Evolutionary conservation across 495 filamentous ascomycete species (phyloP).

Genomic region (Trichodelitschia bisporula): DNA sequence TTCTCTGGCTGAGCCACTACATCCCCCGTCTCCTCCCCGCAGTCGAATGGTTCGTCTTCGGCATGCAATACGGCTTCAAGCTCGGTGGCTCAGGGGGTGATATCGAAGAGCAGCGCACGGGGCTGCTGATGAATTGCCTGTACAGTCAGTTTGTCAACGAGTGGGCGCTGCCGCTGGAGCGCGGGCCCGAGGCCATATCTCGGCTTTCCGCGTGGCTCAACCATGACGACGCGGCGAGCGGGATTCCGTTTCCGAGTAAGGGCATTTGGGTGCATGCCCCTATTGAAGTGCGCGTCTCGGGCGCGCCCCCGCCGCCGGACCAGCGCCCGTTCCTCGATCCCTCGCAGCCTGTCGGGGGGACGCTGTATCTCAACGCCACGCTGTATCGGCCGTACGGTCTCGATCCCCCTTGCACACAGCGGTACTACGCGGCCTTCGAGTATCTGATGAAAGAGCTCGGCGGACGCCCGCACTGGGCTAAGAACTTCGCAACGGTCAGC

Average conservation of each 20-base stretch:
- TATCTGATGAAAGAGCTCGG: constrained; percentile 82
- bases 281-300: constrained; percentile 66
- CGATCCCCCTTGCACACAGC: constrained; percentile 50
- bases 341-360: constrained; percentile 37
- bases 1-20: constrained; percentile 55
- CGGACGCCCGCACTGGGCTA: constrained; percentile 90
- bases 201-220: constrained; percentile 73
- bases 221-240: constrained; percentile 25
- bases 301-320: background rate
- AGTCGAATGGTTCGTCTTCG: constrained; percentile 87
- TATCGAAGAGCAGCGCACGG: constrained; percentile 54
- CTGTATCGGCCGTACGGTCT: constrained; percentile 72
- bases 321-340: constrained; percentile 62
- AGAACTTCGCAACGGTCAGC: constrained; percentile 51
- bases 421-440: constrained; percentile 89
- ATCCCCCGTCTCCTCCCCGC: constrained; percentile 57
- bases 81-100: constrained; percentile 32
- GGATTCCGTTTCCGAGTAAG: constrained; percentile 56
- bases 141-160: constrained; percentile 96
- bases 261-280: constrained; percentile 80
- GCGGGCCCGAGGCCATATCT: constrained; percentile 68
- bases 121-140: constrained; percentile 83
- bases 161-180: constrained; percentile 78
- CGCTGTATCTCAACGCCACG: constrained; percentile 86
- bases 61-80: constrained; percentile 78